Conservation (phyloP, 352 stramenopile species). For the Phytophthora boehmeriae region DNA sequence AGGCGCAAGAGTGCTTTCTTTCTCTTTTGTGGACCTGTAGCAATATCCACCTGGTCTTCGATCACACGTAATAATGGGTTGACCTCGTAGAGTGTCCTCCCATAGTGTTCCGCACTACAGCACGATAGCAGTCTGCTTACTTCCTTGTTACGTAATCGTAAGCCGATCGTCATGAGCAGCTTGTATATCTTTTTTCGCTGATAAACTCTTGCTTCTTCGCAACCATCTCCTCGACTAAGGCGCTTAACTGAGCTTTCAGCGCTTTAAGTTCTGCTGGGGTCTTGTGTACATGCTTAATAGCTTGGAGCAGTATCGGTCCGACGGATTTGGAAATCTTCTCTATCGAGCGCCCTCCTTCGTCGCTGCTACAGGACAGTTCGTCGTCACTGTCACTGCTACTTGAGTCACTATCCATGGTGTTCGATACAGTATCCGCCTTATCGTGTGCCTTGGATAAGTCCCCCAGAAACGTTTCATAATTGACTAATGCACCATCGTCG, state of each 20-base stretch:
- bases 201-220: conserved; percentile 34
- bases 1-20: conserved; percentile 1
- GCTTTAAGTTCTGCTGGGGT: conserved; percentile 43
- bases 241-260: conserved; percentile 31
- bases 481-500: conserved; percentile 36
- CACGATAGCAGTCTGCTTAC: conserved; percentile 46
- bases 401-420: background rate
- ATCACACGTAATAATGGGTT: conserved; percentile 34
- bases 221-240: conserved; percentile 24
- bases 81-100: conserved; percentile 39
- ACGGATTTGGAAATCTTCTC: conserved; percentile 34
- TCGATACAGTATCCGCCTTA: conserved; percentile 9
- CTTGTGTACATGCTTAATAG: conserved; percentile 43
- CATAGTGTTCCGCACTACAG: conserved; percentile 36
- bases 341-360: conserved; percentile 43
- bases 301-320: conserved; percentile 32
- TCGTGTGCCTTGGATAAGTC: conserved; percentile 49
- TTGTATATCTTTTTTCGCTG: conserved; percentile 73
- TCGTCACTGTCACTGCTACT: conserved; percentile 15
- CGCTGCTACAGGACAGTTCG: conserved; percentile 41
- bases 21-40: conserved; percentile 26
- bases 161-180: conserved; percentile 42
- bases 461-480: conserved; percentile 58
- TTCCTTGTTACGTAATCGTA: conserved; percentile 63
- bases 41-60: conserved; percentile 34